Evolutionary conservation across 176 grass and related monocot species (phyloP).

Genomic region (Puccinellia tenuiflora): DNA sequence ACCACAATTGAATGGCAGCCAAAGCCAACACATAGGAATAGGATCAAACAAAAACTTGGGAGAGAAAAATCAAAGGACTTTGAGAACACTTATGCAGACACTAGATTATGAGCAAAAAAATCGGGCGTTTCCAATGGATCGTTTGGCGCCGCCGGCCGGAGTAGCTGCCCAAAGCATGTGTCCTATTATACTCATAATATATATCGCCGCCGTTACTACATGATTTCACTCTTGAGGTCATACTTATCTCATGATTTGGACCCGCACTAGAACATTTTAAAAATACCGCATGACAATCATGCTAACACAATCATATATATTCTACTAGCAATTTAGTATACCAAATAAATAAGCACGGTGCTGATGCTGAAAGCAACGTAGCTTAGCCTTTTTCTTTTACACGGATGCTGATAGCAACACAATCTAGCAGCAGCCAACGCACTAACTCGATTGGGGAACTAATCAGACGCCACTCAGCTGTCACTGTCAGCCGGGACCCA

Average conservation of each 20-base stretch:
- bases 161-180: neutral
- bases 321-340: neutral
- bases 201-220: neutral
- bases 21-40: no score
- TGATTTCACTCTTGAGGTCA: neutral
- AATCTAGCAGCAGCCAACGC: no score
- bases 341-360: neutral
- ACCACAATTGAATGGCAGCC: no score
- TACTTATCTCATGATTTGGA: neutral
- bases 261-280: neutral
- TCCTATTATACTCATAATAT: neutral
- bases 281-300: neutral
- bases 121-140: neutral
- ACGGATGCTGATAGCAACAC: no score
- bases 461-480: no score
- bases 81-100: no score
- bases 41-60: no score
- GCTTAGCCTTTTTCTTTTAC: no score
- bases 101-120: neutral
- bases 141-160: neutral
- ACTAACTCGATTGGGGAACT: no score
- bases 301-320: neutral
- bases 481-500: no score
- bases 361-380: neutral
- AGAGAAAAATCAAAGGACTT: no score